Conservation (phyloP, 2,329 filamentous ascomycete species). For the Pseudogymnoascus pannorum region DNA sequence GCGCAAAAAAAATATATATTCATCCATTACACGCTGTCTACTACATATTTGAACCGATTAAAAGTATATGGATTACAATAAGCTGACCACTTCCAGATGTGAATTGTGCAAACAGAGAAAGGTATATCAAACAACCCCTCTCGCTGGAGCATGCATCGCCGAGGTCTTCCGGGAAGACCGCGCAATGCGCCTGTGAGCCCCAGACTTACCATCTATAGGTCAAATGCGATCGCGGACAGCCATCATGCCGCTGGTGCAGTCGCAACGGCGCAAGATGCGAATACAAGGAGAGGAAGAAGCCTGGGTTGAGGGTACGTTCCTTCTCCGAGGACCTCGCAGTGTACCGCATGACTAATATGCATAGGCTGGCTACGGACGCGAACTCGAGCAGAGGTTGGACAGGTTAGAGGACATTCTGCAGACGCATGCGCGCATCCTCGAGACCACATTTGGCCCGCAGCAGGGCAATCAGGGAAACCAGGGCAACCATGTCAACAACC, state of each 20-base stretch:
- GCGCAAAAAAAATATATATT: conserved; percentile 13
- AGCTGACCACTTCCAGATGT: conserved; percentile 44
- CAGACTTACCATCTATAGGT: conserved; percentile 38
- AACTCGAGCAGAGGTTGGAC: conserved; percentile 66
- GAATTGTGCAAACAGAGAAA: conserved; percentile 78
- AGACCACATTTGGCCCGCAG: conserved; percentile 47
- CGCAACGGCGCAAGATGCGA: conserved; percentile 57
- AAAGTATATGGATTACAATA: conserved; percentile 20
- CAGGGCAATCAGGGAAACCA: conserved; percentile 35
- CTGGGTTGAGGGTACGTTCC: conserved; percentile 38
- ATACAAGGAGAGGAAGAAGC: conserved; percentile 63
- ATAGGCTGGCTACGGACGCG: conserved; percentile 61
- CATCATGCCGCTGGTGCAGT: conserved; percentile 61
- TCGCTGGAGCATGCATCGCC: not conserved
- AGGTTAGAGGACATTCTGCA: conserved; percentile 60
- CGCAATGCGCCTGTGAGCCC: not conserved
- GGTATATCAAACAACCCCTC: conserved; percentile 38
- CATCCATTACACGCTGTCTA: conserved; percentile 15
- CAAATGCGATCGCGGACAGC: conserved; percentile 70
- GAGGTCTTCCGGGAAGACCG: not conserved
- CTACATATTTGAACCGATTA: conserved; percentile 14
- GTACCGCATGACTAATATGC: not conserved
- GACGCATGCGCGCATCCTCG: conserved; percentile 59
- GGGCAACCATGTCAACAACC: conserved; percentile 24
- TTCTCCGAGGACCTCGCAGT: not conserved